A percentile compares a stretch with the other conserved stretches of the same genome.
Conservation (phyloP, 176 grass and related monocot species). For the Elaeis guineensis region DNA sequence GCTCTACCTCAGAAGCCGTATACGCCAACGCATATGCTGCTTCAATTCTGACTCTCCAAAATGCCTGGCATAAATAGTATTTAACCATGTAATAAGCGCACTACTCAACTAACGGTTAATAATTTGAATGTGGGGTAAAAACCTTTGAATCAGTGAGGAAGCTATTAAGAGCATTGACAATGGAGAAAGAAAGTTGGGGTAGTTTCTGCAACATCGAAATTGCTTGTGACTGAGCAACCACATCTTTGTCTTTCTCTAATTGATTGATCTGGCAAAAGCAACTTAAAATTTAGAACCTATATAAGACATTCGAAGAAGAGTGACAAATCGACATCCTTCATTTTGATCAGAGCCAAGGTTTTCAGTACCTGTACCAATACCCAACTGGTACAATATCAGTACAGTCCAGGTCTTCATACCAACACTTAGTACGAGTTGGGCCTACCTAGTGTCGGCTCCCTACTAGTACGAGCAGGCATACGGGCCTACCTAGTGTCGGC, state of each 20-base stretch:
- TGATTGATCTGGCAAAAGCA: constrained; percentile 81
- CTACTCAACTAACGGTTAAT: too few species aligned
- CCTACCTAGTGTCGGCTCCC: too few species aligned
- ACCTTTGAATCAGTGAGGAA: constrained; percentile 98
- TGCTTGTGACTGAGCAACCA: constrained; percentile 91
- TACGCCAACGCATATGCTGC: constrained; percentile 86
- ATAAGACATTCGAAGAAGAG: too few species aligned
- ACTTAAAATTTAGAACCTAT: neutral
- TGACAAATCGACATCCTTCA: too few species aligned
- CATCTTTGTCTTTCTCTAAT: constrained; percentile 98
- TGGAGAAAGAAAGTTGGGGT: constrained; percentile 70
- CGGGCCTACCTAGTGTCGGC: too few species aligned
- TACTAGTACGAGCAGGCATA: too few species aligned
- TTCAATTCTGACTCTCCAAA: constrained; percentile 97
- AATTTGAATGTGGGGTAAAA: constrained; percentile 15
- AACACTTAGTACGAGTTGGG: too few species aligned
- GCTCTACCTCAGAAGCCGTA: constrained; percentile 68
- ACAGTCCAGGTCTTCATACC: too few species aligned
- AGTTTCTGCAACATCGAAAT: constrained; percentile 77
- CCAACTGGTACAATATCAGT: too few species aligned
- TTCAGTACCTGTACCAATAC: too few species aligned
- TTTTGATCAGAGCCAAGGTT: too few species aligned
- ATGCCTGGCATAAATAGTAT: constrained; percentile 44
- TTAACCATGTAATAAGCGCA: constrained; percentile 16
- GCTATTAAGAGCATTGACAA: constrained; percentile 92